Conservation (phyloP, 768 basidiomycete species). For the Mycena latifolia region DNA sequence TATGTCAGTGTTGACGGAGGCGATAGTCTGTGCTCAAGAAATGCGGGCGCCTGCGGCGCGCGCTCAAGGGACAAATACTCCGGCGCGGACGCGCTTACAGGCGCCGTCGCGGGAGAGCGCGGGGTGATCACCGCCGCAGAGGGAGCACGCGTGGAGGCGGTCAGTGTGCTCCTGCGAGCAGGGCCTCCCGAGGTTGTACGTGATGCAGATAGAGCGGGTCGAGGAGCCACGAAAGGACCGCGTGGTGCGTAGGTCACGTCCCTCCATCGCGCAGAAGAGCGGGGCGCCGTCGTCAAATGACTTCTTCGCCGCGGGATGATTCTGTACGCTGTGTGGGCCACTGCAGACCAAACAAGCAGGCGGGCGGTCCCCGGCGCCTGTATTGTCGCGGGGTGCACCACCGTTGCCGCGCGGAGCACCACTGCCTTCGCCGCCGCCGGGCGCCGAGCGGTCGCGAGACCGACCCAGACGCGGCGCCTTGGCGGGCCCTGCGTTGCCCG, state of each 20-base stretch:
- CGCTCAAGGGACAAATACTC: constrained; percentile 20
- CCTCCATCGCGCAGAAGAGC: constrained; percentile 6
- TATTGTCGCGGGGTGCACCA: not conserved
- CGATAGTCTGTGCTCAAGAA: constrained; percentile 4
- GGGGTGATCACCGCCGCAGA: constrained; percentile 36
- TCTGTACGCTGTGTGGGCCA: not conserved
- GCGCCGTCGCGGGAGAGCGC: constrained; percentile 23
- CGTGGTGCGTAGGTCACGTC: constrained; percentile 2
- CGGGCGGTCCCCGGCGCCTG: not conserved
- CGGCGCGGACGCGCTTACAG: constrained; percentile 22
- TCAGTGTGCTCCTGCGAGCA: constrained; percentile 12
- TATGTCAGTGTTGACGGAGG: not conserved
- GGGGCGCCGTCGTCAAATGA: constrained; percentile 21
- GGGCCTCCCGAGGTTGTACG: constrained; percentile 24
- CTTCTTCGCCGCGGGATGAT: constrained; percentile 8
- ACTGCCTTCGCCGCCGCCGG: not conserved
- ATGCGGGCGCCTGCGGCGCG: not conserved
- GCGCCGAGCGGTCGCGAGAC: not conserved
- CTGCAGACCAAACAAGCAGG: constrained; percentile 33
- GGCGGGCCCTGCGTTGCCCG: not conserved
- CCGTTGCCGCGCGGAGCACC: not conserved
- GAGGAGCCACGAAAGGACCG: constrained; percentile 3
- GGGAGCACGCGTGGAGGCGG: constrained; percentile 35
- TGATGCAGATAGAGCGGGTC: constrained; percentile 19
- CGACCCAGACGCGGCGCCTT: constrained; percentile 1